phyloP scores from a whole-genome alignment of 202 grass and related monocot species.

The Musa balbisiana region DNA sequence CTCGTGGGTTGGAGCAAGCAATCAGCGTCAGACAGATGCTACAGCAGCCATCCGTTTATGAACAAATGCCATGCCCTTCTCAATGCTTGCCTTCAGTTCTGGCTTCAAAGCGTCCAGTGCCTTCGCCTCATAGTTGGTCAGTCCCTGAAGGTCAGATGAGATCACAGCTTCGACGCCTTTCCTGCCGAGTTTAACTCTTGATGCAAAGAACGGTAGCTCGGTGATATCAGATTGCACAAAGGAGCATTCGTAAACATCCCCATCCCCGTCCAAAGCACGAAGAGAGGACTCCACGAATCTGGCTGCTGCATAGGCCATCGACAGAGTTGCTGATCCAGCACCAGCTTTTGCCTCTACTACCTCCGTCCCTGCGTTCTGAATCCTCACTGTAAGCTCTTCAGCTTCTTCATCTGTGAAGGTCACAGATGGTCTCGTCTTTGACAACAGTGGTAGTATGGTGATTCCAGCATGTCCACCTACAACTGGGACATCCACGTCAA shows the following conservation, averaged over 20 bases:
- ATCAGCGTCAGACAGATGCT: neutral
- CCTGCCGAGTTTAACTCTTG: slow-evolving; percentile 31
- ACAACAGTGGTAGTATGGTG: slow-evolving; percentile 43
- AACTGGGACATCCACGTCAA: slow-evolving; percentile 49
- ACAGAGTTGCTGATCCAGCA: slow-evolving; percentile 33
- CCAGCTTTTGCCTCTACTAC: slow-evolving; percentile 39
- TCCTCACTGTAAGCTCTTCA: slow-evolving; percentile 28
- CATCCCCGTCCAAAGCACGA: slow-evolving; percentile 31
- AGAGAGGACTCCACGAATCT: slow-evolving; percentile 39
- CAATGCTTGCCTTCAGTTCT: slow-evolving; percentile 40
- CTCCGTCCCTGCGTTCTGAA: slow-evolving; percentile 33
- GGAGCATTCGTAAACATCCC: slow-evolving; percentile 36
- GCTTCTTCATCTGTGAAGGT: slow-evolving; percentile 36
- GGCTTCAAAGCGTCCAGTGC: slow-evolving; percentile 39
- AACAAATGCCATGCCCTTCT: slow-evolving; percentile 34
- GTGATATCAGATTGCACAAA: slow-evolving; percentile 36
- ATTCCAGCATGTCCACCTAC: slow-evolving; percentile 28
- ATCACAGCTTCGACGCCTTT: slow-evolving; percentile 38
- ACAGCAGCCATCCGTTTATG: slow-evolving; percentile 18
- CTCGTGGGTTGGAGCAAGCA: neutral
- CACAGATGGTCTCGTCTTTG: slow-evolving; percentile 32
- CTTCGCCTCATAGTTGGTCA: slow-evolving; percentile 33
- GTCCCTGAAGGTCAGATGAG: slow-evolving; percentile 24
- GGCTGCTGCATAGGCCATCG: slow-evolving; percentile 42
- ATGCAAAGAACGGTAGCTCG: slow-evolving; percentile 53